These are phyloP conservation scores for Calonectria crousiana DNA, from an alignment of 2,329 filamentous ascomycete genomes.

Conservation along the genomic window DNA sequence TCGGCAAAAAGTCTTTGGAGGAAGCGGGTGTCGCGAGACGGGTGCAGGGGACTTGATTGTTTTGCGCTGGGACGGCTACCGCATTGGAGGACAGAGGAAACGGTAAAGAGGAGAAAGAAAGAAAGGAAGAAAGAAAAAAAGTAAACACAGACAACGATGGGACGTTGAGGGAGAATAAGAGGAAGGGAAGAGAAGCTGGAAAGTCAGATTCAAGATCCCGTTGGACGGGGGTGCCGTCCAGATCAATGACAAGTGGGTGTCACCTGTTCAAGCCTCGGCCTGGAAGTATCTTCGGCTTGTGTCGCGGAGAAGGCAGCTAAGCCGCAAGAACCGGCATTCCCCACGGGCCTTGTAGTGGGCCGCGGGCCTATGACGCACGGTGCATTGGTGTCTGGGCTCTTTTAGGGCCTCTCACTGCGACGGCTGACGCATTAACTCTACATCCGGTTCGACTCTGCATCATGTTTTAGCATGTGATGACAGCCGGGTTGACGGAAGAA, in stretches of 20 bases:
- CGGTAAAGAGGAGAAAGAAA: not conserved
- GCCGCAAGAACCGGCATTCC: constrained; percentile 26
- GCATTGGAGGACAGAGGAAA: not conserved
- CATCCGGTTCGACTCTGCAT: not conserved
- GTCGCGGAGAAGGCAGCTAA: constrained; percentile 25
- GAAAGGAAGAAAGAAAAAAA: not conserved
- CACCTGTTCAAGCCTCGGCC: constrained; percentile 33
- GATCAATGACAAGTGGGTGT: constrained; percentile 29
- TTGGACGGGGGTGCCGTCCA: constrained; percentile 15
- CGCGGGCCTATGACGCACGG: constrained; percentile 25
- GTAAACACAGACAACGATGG: not conserved
- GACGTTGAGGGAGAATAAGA: not conserved
- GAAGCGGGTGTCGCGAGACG: constrained; percentile 10
- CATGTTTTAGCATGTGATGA: constrained; percentile 26
- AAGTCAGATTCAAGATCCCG: constrained; percentile 19
- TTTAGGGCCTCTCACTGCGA: not conserved
- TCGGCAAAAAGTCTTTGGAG: constrained; percentile 31
- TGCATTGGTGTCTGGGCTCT: not conserved
- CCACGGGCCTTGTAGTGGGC: constrained; percentile 8
- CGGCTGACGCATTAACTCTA: not conserved
- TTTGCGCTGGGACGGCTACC: constrained; percentile 11
- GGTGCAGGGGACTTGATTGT: constrained; percentile 8
- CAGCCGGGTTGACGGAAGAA: constrained; percentile 6
- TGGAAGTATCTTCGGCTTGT: constrained; percentile 30
- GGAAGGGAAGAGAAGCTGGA: not conserved